These are phyloP conservation scores for Syzygium oleosum DNA, from an alignment of 345 rosid genomes.

Conservation along the genomic window DNA sequence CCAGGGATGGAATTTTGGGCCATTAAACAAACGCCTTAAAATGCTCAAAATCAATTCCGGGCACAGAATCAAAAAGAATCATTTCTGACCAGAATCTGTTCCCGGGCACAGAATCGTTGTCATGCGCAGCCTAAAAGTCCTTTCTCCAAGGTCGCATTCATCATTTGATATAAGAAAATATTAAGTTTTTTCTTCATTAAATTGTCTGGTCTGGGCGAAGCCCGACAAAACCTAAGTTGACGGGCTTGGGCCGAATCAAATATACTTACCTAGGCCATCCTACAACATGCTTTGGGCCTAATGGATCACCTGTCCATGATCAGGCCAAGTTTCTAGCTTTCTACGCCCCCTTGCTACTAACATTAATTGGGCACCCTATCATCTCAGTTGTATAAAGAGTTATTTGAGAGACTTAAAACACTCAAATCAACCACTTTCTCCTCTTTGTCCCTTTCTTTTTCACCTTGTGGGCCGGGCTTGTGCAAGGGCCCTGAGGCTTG, in stretches of 20 bases:
- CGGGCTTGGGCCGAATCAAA: rapidly evolving
- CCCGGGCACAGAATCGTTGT: no score
- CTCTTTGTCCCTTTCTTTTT: no score
- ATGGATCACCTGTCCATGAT: background rate
- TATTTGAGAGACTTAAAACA: background rate
- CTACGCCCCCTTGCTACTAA: background rate
- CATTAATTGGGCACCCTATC: background rate
- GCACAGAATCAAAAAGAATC: no score
- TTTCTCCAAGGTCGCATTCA: background rate
- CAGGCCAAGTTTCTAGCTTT: background rate
- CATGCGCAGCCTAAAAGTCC: no score
- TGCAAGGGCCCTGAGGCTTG: background rate
- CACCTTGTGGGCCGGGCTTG: background rate
- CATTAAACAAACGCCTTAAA: no score
- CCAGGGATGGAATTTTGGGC: no score
- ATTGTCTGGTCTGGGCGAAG: background rate
- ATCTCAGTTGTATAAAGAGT: background rate
- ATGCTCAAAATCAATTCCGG: no score
- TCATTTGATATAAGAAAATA: background rate
- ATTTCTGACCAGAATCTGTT: no score
- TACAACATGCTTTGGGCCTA: background rate
- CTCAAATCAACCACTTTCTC: background rate
- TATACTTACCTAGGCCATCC: background rate
- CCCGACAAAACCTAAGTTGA: background rate
- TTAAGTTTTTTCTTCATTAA: background rate